A percentile compares a stretch with the other conserved stretches of the same genome.
Conservation (phyloP, 805 yeast genomes). For the Kuraishia hungarica region DNA sequence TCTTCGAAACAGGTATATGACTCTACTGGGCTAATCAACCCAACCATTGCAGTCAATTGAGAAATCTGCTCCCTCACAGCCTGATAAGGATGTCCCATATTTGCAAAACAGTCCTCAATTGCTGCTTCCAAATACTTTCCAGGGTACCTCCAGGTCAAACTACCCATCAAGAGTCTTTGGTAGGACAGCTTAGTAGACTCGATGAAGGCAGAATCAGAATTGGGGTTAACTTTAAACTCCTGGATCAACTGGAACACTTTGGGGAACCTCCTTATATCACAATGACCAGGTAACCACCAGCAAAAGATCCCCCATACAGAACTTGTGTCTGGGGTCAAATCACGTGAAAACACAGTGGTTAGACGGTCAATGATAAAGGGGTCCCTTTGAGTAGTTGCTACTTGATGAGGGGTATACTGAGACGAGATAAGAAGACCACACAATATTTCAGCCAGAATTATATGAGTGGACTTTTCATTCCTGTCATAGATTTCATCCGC, state of each 20-base stretch:
- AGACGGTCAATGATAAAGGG: constrained; percentile 36
- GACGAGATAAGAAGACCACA: constrained; percentile 44
- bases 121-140: constrained; percentile 28
- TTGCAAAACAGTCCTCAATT: constrained; percentile 33
- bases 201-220: constrained; percentile 53
- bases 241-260: constrained; percentile 36
- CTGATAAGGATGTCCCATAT: constrained; percentile 60
- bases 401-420: neutral
- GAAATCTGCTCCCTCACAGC: constrained; percentile 67
- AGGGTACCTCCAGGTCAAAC: constrained; percentile 39
- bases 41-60: constrained; percentile 40
- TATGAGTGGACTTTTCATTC: constrained; percentile 69
- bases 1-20: constrained; percentile 18
- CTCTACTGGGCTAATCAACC: constrained; percentile 16
- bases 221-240: constrained; percentile 35
- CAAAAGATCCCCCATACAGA: constrained; percentile 69
- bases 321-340: constrained; percentile 64
- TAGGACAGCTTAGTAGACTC: constrained; percentile 55
- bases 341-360: constrained; percentile 36
- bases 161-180: constrained; percentile 31
- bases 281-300: constrained; percentile 64
- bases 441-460: constrained; percentile 63
- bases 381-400: constrained; percentile 26
- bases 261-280: constrained; percentile 62
- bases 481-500: constrained; percentile 43